Evolutionary conservation across 2,329 filamentous ascomycete genomes (phyloP), one percentile per base, ranked within the genome.

Genomic region (Fusarium albosuccineum): DNA sequence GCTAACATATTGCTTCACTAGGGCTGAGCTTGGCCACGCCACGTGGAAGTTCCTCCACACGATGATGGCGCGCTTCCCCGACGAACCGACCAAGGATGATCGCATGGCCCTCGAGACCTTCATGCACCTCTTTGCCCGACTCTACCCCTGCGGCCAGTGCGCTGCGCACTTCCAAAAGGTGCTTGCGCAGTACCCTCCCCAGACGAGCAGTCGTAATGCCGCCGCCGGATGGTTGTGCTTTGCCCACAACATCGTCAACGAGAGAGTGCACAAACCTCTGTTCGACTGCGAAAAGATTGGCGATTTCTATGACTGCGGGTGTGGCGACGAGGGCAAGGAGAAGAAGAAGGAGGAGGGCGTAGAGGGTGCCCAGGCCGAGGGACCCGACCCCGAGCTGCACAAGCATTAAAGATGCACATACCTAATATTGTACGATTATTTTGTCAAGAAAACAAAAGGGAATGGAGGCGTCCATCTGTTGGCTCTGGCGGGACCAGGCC

Each of bases 41-140:
- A 87, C 88, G 36, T 92, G 89, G 89, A 90, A 89, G 73, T 85
- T 92, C 70, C 81, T 92, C 51, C 89, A 92, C 77, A 91, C 89
- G 3, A 91, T 89, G 85, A 88, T 90, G 81, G 86, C 88, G 10
- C 87, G 88, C 41, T 92, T 90, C 78, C 89, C 89, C 68, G 88
- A 91, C 56, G 82, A 87, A 70, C 89, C 89, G 2, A 86, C 86
- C 3, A 75, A 82, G 52, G 87, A 90, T 67, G 89, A 92, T 70
- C 85, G 85, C 67, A 81, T 85, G 50, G 86, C 89, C 6, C 83
- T 92, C 63, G 85, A 87, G 75, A 86, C 87, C 37, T 91, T 88
- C 77, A 86, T 91, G 73, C 83, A 88, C 64, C 82, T 91, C 17
- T 91, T 92, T 71, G 86, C 86, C 26, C 85, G 88, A n/a, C 80